phyloP scores from a whole-genome alignment of 2,329 filamentous ascomycete species.

The Ambrosiella beaveri region DNA sequence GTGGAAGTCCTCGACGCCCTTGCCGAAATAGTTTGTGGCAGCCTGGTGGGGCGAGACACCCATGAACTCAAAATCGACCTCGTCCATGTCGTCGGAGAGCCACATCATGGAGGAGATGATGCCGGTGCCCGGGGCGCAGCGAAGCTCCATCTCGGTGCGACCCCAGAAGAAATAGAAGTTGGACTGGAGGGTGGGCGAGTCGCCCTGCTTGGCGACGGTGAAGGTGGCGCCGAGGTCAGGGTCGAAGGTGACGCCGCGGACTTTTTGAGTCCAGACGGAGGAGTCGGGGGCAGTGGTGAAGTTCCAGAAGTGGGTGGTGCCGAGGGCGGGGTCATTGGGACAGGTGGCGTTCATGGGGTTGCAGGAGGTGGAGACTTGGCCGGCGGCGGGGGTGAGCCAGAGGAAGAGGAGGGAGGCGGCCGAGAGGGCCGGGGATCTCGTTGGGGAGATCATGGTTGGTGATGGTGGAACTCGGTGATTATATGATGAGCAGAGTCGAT shows the following conservation, averaged over 20 bases:
- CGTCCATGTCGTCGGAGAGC: conserved; percentile 68
- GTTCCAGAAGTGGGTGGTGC: conserved; percentile 41
- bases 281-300: conserved; percentile 45
- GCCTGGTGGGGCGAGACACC: conserved; percentile 46
- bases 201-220: conserved; percentile 49
- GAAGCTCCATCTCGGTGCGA: conserved; percentile 59
- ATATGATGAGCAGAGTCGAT: too few species aligned
- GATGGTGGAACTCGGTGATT: too few species aligned
- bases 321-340: conserved; percentile 53
- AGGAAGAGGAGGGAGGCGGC: conserved; percentile 16
- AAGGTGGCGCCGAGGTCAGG: conserved; percentile 50
- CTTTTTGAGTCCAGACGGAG: conserved; percentile 52
- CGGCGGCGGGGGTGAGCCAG: conserved; percentile 29
- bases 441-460: too few species aligned
- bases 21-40: conserved; percentile 65
- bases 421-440: conserved; percentile 15
- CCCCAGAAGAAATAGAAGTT: conserved; percentile 80
- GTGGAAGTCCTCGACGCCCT: conserved; percentile 43
- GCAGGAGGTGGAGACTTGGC: conserved; percentile 64
- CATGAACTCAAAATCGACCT: conserved; percentile 76
- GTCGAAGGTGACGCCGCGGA: conserved; percentile 44
- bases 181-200: conserved; percentile 63
- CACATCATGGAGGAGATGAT: conserved; percentile 72
- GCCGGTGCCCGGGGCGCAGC: conserved; percentile 55
- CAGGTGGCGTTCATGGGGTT: conserved; percentile 59